Evolutionary conservation across 2,329 filamentous ascomycete genomes (phyloP).

Genomic region (Aspergillus alliaceus): DNA sequence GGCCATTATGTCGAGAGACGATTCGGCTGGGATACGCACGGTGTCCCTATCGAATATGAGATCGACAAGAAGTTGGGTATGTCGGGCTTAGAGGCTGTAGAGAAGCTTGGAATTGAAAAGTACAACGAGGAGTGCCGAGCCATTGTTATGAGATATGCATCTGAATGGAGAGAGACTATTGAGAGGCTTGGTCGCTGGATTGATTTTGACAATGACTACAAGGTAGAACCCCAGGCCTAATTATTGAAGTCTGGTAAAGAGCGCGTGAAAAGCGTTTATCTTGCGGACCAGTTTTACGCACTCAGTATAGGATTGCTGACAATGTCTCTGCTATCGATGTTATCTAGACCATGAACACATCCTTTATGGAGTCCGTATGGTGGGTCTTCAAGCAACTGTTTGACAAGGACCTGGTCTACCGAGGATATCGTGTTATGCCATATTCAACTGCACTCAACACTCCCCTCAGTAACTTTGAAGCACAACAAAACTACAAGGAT

Average conservation of each 20-base stretch:
- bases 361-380: constrained; percentile 95
- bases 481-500: constrained; percentile 92
- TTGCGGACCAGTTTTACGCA: background rate
- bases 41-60: constrained; percentile 92
- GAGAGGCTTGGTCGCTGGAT: constrained; percentile 92
- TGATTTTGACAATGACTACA: constrained; percentile 97
- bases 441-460: constrained; percentile 91
- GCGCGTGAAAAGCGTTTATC: background rate
- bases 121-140: constrained; percentile 91
- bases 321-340: background rate
- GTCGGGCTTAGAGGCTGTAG: constrained; percentile 81
- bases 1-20: constrained; percentile 87
- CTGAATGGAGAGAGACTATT: constrained; percentile 85
- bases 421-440: constrained; percentile 89
- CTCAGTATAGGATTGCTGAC: background rate
- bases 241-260: background rate
- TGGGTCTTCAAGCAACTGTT: constrained; percentile 95
- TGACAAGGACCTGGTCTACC: constrained; percentile 86
- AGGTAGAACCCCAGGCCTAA: constrained; percentile 51
- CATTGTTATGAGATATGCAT: constrained; percentile 88
- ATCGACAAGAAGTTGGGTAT: constrained; percentile 96
- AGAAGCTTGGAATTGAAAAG: constrained; percentile 78
- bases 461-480: constrained; percentile 88
- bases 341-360: constrained; percentile 80
- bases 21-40: constrained; percentile 96